These are phyloP conservation scores for Ophiostoma himal-ulmi DNA, from an alignment of 2,329 filamentous ascomycete genomes.

Conservation along the genomic window DNA sequence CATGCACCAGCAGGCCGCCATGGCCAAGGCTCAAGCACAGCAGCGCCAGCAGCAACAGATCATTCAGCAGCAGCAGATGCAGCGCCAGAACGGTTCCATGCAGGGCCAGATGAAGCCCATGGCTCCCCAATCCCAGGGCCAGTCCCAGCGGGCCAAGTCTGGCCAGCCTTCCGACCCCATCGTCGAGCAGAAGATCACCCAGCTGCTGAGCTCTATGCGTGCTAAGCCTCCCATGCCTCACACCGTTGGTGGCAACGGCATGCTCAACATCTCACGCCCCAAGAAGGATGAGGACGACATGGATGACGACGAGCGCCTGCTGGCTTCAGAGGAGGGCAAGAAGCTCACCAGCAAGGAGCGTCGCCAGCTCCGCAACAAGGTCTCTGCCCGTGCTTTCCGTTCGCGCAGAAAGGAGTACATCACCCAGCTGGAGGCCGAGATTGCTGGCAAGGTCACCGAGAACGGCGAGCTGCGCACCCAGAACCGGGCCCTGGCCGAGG, in stretches of 20 bases:
- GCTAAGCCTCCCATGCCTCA: constrained; percentile 58
- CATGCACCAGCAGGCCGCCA: constrained; percentile 84
- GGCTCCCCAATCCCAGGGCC: constrained; percentile 36
- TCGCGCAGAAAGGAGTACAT: constrained; percentile 99
- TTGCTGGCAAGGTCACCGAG: constrained; percentile 77
- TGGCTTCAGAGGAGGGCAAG: constrained; percentile 97
- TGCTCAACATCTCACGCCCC: constrained; percentile 60
- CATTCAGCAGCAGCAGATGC: constrained; percentile 51
- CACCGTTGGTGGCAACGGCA: constrained; percentile 43
- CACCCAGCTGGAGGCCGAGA: constrained; percentile 82
- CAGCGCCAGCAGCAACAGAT: constrained; percentile 62
- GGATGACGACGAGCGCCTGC: constrained; percentile 91
- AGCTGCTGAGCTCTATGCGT: constrained; percentile 87
- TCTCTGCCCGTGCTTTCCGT: constrained; percentile 93
- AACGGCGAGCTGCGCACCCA: constrained; percentile 71
- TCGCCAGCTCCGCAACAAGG: constrained; percentile 96
- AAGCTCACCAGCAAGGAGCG: constrained; percentile 98
- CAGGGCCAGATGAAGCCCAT: constrained; percentile 41
- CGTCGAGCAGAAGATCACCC: constrained; percentile 88
- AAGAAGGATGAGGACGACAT: constrained; percentile 98
- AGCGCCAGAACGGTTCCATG: constrained; percentile 33
- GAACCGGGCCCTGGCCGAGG: constrained; percentile 75
- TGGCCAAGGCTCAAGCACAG: constrained; percentile 66
- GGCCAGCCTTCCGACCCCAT: constrained; percentile 58
- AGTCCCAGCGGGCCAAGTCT: constrained; percentile 45